Percentiles rank a stretch among this genome's conserved stretches.
Evolutionary conservation across 164 flowering plant genomes (phyloP).

Genomic region (Liriodendron chinense): DNA sequence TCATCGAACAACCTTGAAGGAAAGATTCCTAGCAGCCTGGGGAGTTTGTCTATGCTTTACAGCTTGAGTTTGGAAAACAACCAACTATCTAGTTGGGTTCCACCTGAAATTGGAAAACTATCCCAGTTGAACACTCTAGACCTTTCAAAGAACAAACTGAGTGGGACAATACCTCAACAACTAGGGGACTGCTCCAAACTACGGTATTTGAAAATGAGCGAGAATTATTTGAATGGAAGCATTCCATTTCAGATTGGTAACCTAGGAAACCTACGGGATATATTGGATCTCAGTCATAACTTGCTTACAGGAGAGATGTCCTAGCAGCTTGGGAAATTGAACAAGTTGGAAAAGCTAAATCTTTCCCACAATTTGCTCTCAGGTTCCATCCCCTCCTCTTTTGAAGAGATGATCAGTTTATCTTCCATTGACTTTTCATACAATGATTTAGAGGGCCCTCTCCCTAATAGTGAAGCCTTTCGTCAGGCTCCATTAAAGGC

Average conservation of each 20-base stretch:
- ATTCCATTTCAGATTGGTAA: slow-evolving; percentile 8
- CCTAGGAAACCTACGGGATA: background rate
- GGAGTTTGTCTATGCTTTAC: background rate
- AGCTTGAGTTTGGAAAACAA: background rate
- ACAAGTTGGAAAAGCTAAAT: background rate
- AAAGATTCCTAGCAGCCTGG: background rate
- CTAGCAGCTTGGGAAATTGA: background rate
- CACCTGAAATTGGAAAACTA: background rate
- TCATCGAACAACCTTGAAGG: slow-evolving; percentile 2
- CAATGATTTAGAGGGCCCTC: slow-evolving; percentile 6
- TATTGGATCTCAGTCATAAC: background rate
- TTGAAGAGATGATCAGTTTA: background rate
- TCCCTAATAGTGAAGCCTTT: slow-evolving; percentile 7
- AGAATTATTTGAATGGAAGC: background rate
- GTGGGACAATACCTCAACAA: background rate
- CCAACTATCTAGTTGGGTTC: background rate
- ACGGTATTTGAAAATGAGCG: background rate
- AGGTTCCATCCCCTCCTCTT: slow-evolving; percentile 6
- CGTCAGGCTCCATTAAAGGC: slow-evolving; percentile 3
- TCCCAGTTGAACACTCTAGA: background rate
- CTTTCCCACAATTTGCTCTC: slow-evolving; percentile 3
- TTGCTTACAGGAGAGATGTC: slow-evolving; percentile 1
- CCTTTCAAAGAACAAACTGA: background rate
- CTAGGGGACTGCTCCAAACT: slow-evolving; percentile 21
- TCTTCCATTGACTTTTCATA: slow-evolving; percentile 1